Conservation (phyloP, 352 stramenopile genomes). For the Phytophthora sp. region DNA sequence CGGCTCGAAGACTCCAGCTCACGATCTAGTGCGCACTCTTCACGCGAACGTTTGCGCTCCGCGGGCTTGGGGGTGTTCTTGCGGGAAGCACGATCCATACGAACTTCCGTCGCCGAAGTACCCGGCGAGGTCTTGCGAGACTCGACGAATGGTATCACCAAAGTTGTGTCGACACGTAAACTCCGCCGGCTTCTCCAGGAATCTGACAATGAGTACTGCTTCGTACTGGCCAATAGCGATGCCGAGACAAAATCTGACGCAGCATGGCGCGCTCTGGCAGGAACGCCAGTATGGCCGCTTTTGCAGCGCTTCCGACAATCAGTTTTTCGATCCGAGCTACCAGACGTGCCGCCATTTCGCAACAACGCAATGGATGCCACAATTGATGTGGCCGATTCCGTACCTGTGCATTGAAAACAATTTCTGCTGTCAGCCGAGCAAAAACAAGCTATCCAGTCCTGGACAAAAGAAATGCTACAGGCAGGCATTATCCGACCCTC, state of each 20-base stretch:
- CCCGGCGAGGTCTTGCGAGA: too few species aligned
- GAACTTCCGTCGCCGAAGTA: too few species aligned
- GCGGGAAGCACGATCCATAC: too few species aligned
- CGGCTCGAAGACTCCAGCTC: too few species aligned
- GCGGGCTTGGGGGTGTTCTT: too few species aligned
- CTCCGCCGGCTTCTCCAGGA: too few species aligned
- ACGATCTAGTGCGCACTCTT: too few species aligned
- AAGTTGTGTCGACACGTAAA: too few species aligned
- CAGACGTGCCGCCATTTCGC: neutral
- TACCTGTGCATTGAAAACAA: slow-evolving; percentile 6
- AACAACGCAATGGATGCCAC: neutral
- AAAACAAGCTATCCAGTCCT: neutral
- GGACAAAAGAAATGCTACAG: slow-evolving; percentile 2
- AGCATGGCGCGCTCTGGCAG: neutral
- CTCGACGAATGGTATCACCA: too few species aligned
- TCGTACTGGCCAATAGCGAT: neutral
- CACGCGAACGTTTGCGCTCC: too few species aligned
- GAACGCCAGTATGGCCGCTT: neutral
- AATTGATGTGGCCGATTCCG: neutral
- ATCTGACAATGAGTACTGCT: slow-evolving; percentile 7
- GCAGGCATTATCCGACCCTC: slow-evolving; percentile 2
- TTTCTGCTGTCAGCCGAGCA: slow-evolving; percentile 5
- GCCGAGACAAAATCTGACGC: neutral
- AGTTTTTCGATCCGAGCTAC: slow-evolving; percentile 3
- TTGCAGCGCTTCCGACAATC: neutral